Evolutionary conservation across 1,284 basidiomycete genomes (phyloP), one percentile per base, ranked within the genome.

Genomic region (Volvariella surrecta): DNA sequence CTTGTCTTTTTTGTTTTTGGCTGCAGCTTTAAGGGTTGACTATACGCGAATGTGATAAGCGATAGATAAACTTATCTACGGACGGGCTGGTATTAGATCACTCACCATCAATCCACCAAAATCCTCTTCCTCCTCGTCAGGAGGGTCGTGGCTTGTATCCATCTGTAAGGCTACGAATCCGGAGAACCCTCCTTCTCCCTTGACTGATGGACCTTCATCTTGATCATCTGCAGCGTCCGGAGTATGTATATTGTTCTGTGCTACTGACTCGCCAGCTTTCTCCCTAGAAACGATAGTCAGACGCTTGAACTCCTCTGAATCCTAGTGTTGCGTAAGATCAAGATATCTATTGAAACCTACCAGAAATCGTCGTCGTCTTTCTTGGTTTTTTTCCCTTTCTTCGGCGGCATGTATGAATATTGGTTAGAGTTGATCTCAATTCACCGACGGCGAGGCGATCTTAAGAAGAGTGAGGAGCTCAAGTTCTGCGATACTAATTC

Each of bases 331-430:
- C 34, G 8, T 8, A 15, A 35, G 34, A 19, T 19, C 18, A 20
- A 45, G 39, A 39, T 40, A 45, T 39, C 32, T 20, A 24, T 44
- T 20, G 20, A 48, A 44, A 43, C 79, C 45, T 52, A 90, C 89
- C 89, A 93, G 68, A 76, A 87, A 50, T 87, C 88, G 50, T 88
- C 86, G 54, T 84, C 68, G 55, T 67, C 73, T 62, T 83, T 89
- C 66, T 90, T 90, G 17, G 73, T 79, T 62, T 91, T 92, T 70
- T 92, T 92, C 49, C 77, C 85, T 60, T 90, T 87, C 68, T 93
- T 94, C 41, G 89, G 89, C 47, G 89, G 70, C 90, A 94, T 93
- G 45, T 52, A 40, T 32, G 17, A 24, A 19, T 32, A 32, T 35
- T 24, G 18, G 9, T 28, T 30, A 11, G 11, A 3, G 24, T 32